Evolutionary conservation across 2,329 filamentous ascomycete species (phyloP).

Genomic region (Talaromyces sp.): DNA sequence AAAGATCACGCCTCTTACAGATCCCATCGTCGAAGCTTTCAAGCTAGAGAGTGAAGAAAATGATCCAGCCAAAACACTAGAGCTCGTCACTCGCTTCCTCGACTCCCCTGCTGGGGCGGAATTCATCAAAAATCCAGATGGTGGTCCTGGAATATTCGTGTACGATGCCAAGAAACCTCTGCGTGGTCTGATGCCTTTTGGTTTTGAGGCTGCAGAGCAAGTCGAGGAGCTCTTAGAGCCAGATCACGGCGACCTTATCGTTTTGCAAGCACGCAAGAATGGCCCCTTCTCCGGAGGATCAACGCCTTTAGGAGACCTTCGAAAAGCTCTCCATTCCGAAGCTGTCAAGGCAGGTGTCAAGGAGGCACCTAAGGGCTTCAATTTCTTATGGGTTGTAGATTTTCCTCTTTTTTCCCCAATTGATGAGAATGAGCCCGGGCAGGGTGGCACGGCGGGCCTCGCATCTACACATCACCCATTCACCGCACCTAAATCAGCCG

Average conservation of each 20-base stretch:
- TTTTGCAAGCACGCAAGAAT: constrained; percentile 73
- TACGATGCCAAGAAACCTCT: constrained; percentile 71
- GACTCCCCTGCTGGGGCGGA: constrained; percentile 57
- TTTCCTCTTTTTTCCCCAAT: constrained; percentile 88
- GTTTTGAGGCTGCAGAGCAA: constrained; percentile 64
- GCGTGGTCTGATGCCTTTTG: constrained; percentile 71
- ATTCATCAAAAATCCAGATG: constrained; percentile 66
- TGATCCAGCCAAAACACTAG: constrained; percentile 51
- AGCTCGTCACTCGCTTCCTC: constrained; percentile 68
- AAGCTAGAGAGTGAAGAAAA: constrained; percentile 54
- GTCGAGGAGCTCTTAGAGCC: constrained; percentile 53
- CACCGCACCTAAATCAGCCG: constrained; percentile 71
- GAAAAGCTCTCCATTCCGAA: constrained; percentile 65
- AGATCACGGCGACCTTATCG: constrained; percentile 71
- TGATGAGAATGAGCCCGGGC: constrained; percentile 65
- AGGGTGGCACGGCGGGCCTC: constrained; percentile 76
- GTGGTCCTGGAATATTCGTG: constrained; percentile 76
- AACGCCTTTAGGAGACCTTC: constrained; percentile 67
- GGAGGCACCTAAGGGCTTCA: constrained; percentile 50
- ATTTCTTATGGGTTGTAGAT: constrained; percentile 79
- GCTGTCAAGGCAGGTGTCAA: constrained; percentile 64
- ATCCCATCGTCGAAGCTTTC: constrained; percentile 72
- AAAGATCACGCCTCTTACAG: constrained; percentile 68
- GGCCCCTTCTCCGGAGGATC: constrained; percentile 68
- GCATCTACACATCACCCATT: constrained; percentile 93